Conservation (phyloP, 169 alveolate genomes). For the Plasmodium coatneyi region DNA sequence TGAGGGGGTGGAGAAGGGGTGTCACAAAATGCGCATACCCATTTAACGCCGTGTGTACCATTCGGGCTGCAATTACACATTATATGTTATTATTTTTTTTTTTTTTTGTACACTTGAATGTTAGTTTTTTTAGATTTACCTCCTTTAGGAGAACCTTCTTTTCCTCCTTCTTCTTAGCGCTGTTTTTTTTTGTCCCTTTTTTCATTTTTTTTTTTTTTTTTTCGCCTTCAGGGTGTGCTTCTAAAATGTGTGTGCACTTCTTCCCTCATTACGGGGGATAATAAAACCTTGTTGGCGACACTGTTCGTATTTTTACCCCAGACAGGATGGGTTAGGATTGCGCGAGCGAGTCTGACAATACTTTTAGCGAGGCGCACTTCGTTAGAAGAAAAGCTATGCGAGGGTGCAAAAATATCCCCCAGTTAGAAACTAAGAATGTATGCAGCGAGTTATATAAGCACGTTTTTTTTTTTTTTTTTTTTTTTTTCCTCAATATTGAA, state of each 20-base stretch:
- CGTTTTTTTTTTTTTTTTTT: background rate
- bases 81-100: background rate
- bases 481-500: background rate
- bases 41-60: background rate
- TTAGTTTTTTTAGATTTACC: slow-evolving; percentile 16
- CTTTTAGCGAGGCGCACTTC: background rate
- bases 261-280: background rate
- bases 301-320: background rate
- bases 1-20: background rate
- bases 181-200: slow-evolving; percentile 1
- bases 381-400: background rate
- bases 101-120: background rate
- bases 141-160: slow-evolving; percentile 16
- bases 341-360: background rate
- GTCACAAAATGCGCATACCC: background rate
- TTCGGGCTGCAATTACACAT: background rate
- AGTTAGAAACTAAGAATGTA: background rate
- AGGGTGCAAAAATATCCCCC: background rate
- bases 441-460: background rate
- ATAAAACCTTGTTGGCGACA: background rate
- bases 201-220: background rate
- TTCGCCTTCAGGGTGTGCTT: background rate
- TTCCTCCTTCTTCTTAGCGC: slow-evolving; percentile 43
- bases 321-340: background rate
- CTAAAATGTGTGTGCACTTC: background rate